Conservation (phyloP, 306 rosid genomes). For the Glycine tomentella region DNA sequence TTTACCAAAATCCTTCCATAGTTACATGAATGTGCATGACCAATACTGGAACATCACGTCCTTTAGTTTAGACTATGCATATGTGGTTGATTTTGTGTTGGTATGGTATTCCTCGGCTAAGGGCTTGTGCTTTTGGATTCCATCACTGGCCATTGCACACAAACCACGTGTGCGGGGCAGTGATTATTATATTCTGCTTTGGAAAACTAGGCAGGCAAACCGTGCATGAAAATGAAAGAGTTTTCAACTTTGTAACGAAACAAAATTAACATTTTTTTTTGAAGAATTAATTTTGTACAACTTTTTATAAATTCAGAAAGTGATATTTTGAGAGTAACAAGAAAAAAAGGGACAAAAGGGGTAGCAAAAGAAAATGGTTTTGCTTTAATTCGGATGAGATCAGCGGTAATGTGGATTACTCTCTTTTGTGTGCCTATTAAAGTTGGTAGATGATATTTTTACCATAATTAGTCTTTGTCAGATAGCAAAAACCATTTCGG, state of each 20-base stretch:
- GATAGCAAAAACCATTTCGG: slow-evolving; percentile 5
- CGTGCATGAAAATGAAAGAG: not conserved
- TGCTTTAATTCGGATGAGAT: slow-evolving; percentile 55
- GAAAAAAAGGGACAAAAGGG: too few species aligned
- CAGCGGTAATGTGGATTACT: slow-evolving; percentile 39
- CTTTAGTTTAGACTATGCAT: slow-evolving; percentile 26
- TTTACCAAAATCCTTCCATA: slow-evolving; percentile 39
- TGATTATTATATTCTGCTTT: not conserved
- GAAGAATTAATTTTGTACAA: not conserved
- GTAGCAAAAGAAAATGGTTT: slow-evolving; percentile 40
- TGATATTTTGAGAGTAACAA: not conserved
- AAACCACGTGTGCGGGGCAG: slow-evolving; percentile 34
- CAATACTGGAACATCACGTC: slow-evolving; percentile 40
- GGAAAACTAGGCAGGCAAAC: too few species aligned
- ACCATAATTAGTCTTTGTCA: slow-evolving; percentile 37
- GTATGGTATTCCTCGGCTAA: too few species aligned
- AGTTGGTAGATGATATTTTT: slow-evolving; percentile 46
- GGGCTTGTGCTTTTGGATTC: slow-evolving; percentile 27
- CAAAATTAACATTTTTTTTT: not conserved
- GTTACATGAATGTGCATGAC: slow-evolving; percentile 30
- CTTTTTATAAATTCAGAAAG: slow-evolving; percentile 22
- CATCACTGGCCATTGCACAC: not conserved
- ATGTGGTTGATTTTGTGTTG: not conserved
- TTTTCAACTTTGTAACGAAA: not conserved
- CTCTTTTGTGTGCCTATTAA: slow-evolving; percentile 24